Percentiles rank a stretch among this genome's conserved stretches.
Evolutionary conservation across 139 green algal species (phyloP).

Genomic region (Haematococcus lacustris): DNA sequence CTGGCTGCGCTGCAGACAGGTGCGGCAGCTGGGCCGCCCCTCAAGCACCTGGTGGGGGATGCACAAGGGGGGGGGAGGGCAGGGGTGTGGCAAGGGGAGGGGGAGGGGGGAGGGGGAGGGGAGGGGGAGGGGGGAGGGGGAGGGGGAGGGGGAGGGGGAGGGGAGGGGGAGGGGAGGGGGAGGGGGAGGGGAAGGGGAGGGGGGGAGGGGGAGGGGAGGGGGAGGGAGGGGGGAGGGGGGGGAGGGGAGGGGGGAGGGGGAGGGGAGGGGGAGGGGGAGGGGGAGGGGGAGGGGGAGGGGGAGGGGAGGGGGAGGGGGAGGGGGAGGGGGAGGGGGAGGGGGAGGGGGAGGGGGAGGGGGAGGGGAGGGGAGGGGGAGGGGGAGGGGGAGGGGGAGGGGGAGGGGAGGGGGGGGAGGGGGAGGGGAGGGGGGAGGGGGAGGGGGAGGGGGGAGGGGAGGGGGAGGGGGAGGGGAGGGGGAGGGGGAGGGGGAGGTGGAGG

Average conservation of each 20-base stretch:
- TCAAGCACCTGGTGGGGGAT: neutral
- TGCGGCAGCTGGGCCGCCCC: neutral
- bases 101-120: neutral
- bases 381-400: neutral
- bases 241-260: no score
- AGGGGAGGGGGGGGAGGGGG: neutral
- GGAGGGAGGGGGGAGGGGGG: no score
- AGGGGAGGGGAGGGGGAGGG: neutral
- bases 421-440: neutral
- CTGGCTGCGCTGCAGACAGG: conserved; percentile 12
- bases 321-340: neutral
- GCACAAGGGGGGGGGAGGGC: no score
- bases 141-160: no score
- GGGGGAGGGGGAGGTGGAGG: neutral
- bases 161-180: no score
- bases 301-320: no score
- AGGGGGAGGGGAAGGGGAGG: no score
- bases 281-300: no score
- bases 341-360: neutral
- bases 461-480: neutral
- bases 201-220: no score
- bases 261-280: no score
- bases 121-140: no score
- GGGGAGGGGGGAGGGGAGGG: neutral
- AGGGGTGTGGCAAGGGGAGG: neutral